Conservation (phyloP, 768 basidiomycete species). For the Boletus rubescentipes region DNA sequence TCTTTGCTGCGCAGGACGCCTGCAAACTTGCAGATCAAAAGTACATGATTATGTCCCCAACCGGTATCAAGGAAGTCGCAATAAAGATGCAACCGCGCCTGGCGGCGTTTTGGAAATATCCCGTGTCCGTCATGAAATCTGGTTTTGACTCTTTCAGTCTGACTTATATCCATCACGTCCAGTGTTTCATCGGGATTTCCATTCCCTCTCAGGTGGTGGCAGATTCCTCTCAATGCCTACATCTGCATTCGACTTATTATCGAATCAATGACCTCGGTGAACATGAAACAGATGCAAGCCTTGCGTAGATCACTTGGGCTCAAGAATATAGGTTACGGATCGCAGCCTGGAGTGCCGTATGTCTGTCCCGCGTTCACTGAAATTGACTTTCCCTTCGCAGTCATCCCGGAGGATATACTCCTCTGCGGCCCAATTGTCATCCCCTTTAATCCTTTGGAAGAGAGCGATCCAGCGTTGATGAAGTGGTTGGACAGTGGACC, state of each 20-base stretch:
- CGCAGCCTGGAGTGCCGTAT: not conserved
- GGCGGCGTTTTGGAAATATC: conserved; percentile 5
- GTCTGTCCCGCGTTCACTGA: conserved; percentile 2
- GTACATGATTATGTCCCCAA: not conserved
- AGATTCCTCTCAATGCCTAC: conserved; percentile 5
- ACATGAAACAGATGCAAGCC: not conserved
- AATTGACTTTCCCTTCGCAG: not conserved
- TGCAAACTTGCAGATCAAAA: not conserved
- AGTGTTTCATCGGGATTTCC: conserved; percentile 4
- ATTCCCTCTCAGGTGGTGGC: conserved; percentile 7
- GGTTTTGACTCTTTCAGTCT: not conserved
- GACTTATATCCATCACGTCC: not conserved
- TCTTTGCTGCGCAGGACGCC: not conserved
- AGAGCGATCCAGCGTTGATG: not conserved
- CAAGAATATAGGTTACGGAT: not conserved
- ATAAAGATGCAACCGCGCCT: not conserved
- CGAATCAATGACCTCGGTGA: not conserved
- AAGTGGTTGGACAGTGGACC: conserved; percentile 4
- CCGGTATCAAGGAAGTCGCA: not conserved
- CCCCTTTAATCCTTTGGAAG: conserved; percentile 3
- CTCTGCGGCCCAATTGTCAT: conserved; percentile 8
- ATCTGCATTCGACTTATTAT: not conserved
- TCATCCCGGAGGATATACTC: conserved; percentile 3
- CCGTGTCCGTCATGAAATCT: not conserved
- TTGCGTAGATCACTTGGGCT: conserved; percentile 1